phyloP scores from a whole-genome alignment of 805 yeast species.

The Candida ulmi region DNA sequence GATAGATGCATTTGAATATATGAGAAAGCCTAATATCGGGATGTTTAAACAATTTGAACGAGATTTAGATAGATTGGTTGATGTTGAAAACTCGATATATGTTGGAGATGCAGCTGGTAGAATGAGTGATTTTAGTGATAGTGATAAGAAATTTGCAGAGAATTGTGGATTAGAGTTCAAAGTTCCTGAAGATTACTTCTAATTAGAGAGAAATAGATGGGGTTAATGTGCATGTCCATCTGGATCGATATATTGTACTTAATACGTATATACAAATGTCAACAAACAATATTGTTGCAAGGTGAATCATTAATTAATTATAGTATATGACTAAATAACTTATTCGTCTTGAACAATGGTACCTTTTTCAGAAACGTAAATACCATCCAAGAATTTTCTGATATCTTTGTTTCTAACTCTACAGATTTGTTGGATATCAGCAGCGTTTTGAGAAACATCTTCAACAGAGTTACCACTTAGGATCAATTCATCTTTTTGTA shows the following conservation, averaged over 20 bases:
- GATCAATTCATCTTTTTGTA: slow-evolving; percentile 91
- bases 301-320: no score
- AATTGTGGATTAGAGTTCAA: slow-evolving; percentile 47
- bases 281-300: slow-evolving; percentile 8
- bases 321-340: slow-evolving; percentile 5
- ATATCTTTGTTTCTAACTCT: slow-evolving; percentile 99
- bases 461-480: slow-evolving; percentile 94
- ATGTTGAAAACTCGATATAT: slow-evolving; percentile 46
- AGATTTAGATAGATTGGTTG: slow-evolving; percentile 28
- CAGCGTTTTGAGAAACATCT: slow-evolving; percentile 97
- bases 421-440: slow-evolving; percentile 96
- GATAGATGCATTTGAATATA: slow-evolving; percentile 19
- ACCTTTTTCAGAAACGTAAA: slow-evolving; percentile 96
- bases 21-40: slow-evolving; percentile 74
- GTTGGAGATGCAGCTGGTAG: slow-evolving; percentile 99
- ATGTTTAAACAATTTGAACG: slow-evolving; percentile 59
- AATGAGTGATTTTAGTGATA: slow-evolving; percentile 67
- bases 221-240: no score
- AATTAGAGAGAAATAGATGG: background rate
- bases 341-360: slow-evolving; percentile 64
- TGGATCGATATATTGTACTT: no score
- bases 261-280: background rate
- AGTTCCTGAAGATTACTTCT: slow-evolving; percentile 68
- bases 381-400: slow-evolving; percentile 99
- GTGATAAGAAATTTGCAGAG: slow-evolving; percentile 68